These are phyloP conservation scores for Leishmania gerbilli DNA, from an alignment of 208 protist species.

Conservation along the genomic window DNA sequence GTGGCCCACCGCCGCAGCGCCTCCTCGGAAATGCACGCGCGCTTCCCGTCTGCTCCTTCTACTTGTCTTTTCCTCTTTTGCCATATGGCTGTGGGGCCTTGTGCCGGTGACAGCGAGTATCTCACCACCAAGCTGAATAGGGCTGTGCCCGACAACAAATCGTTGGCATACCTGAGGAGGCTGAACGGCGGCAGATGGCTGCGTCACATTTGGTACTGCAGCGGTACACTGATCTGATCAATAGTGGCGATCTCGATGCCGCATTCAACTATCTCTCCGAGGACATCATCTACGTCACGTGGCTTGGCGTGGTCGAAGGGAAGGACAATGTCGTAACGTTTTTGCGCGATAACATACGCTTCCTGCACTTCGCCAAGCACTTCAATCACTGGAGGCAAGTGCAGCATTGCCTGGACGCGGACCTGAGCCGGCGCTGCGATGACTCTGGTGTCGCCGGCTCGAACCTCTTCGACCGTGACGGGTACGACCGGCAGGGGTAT, in stretches of 20 bases:
- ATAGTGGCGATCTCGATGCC: constrained; percentile 55
- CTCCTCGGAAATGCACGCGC: neutral
- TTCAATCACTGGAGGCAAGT: constrained; percentile 78
- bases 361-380: constrained; percentile 58
- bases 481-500: constrained; percentile 77
- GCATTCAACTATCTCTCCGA: constrained; percentile 67
- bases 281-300: constrained; percentile 78
- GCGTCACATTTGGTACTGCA: constrained; percentile 59
- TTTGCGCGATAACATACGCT: constrained; percentile 80
- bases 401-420: constrained; percentile 63
- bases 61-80: neutral
- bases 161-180: neutral
- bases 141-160: neutral
- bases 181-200: constrained; percentile 31
- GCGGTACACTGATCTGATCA: constrained; percentile 66
- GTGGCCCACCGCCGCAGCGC: neutral
- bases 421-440: constrained; percentile 7
- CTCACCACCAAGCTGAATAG: neutral
- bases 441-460: neutral
- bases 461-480: constrained; percentile 36
- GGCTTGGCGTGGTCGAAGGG: constrained; percentile 78
- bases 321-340: constrained; percentile 74
- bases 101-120: neutral
- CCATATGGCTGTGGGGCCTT: neutral
- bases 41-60: neutral